phyloP scores from a whole-genome alignment of 768 basidiomycete genomes.

The Collybia mongolica region DNA sequence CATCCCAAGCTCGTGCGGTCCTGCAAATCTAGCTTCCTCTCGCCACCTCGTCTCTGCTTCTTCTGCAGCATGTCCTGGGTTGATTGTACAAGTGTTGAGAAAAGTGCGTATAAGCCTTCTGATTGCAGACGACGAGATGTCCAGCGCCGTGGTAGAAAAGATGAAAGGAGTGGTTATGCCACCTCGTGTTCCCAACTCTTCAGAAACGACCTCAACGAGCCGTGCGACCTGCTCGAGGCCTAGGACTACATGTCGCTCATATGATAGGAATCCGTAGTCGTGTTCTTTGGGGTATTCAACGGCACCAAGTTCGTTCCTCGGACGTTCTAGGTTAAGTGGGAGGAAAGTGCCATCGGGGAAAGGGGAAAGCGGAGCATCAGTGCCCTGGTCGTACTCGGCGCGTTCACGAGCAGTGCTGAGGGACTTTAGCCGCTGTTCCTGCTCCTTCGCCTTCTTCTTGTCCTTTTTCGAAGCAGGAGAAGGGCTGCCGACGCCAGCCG shows the following conservation, averaged over 20 bases:
- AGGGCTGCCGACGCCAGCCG: constrained; percentile 19
- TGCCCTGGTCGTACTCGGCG: constrained; percentile 26
- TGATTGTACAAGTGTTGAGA: constrained; percentile 54
- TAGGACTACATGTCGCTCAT: constrained; percentile 70
- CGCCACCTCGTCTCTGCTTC: constrained; percentile 60
- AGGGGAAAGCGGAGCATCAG: constrained; percentile 32
- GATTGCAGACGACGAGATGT: constrained; percentile 73
- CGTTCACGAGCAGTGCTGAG: constrained; percentile 35
- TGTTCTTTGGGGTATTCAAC: constrained; percentile 36
- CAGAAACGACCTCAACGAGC: constrained; percentile 68
- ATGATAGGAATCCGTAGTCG: constrained; percentile 74
- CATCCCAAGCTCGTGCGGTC: constrained; percentile 88
- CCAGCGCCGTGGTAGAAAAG: constrained; percentile 86
- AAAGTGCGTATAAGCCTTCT: constrained; percentile 80
- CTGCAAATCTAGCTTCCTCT: constrained; percentile 82
- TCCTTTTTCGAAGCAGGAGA: constrained; percentile 45
- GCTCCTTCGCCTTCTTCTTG: constrained; percentile 46
- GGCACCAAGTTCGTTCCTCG: constrained; percentile 34
- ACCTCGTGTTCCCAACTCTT: constrained; percentile 70
- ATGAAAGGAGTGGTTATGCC: constrained; percentile 89
- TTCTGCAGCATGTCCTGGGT: constrained; percentile 26
- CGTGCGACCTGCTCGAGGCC: constrained; percentile 72
- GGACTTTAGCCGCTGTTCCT: constrained; percentile 40
- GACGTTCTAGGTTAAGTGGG: constrained; percentile 49
- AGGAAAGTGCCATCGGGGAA: constrained; percentile 53